Percentiles rank a stretch among this genome's conserved stretches.
Evolutionary conservation across 169 alveolate species (phyloP).

Genomic region (Plasmodium yoelii): DNA sequence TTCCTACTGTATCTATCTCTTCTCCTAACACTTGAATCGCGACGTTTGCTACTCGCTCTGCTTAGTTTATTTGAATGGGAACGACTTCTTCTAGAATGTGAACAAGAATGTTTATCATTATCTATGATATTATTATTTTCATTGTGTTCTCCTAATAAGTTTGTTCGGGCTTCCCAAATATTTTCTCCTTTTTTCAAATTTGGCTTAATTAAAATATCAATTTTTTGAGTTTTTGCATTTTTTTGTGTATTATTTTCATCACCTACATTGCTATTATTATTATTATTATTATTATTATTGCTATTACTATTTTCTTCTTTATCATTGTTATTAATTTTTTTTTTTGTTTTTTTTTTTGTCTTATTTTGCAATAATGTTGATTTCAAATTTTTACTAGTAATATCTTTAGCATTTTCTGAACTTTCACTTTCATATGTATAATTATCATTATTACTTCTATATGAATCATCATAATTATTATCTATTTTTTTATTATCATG

Average conservation of each 20-base stretch:
- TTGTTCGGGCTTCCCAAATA: conserved; percentile 75
- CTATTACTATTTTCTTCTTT: conserved; percentile 12
- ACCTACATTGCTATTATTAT: conserved; percentile 18
- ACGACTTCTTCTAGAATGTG: conserved; percentile 38
- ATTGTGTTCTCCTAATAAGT: conserved; percentile 42
- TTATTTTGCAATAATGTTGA: conserved; percentile 49
- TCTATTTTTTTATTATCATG: conserved; percentile 36
- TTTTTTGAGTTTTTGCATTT: conserved; percentile 35
- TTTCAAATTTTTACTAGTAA: conserved; percentile 68
- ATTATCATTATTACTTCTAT: conserved; percentile 20
- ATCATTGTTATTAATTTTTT: conserved; percentile 4
- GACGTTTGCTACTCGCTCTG: conserved; percentile 36
- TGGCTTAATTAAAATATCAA: conserved; percentile 49
- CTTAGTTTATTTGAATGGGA: conserved; percentile 49
- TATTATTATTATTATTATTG: too few relatives aligned
- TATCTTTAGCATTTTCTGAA: conserved; percentile 54
- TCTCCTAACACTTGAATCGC: conserved; percentile 44
- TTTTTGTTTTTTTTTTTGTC: conserved; percentile 57
- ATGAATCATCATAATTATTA: conserved; percentile 13
- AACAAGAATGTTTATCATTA: conserved; percentile 47
- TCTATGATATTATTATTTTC: background rate
- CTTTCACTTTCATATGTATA: conserved; percentile 53
- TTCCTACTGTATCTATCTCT: conserved; percentile 6
- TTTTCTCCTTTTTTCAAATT: conserved; percentile 74
- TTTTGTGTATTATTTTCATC: conserved; percentile 2